phyloP scores from a whole-genome alignment of 169 alveolate species.

The Plasmodium relictum region DNA sequence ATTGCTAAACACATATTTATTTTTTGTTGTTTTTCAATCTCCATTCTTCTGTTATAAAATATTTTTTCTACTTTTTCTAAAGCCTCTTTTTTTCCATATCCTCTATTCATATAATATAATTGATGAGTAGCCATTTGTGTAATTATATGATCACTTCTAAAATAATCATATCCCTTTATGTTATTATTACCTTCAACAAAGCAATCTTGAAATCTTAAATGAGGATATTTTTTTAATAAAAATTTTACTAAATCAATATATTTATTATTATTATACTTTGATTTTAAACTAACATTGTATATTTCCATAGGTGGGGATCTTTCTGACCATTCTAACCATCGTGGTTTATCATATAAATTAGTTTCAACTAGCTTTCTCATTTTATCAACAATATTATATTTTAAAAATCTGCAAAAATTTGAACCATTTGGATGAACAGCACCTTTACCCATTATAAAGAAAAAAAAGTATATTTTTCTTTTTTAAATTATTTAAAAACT shows the following conservation, averaged over 20 bases:
- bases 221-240: conserved; percentile 88
- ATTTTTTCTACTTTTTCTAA: conserved; percentile 82
- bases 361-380: conserved; percentile 86
- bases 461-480: not conserved
- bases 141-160: conserved; percentile 70
- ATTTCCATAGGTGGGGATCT: conserved; percentile 88
- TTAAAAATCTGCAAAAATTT: conserved; percentile 83
- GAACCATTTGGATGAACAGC: conserved; percentile 82
- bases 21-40: conserved; percentile 81
- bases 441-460: conserved; percentile 74
- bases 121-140: conserved; percentile 78
- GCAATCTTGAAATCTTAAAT: conserved; percentile 88
- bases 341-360: conserved; percentile 84
- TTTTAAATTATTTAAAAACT: too few species aligned
- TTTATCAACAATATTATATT: conserved; percentile 87
- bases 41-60: conserved; percentile 85
- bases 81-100: conserved; percentile 83
- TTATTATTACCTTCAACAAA: conserved; percentile 88
- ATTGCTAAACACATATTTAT: conserved; percentile 84
- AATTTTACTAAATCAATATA: conserved; percentile 81
- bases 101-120: conserved; percentile 80
- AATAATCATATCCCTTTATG: conserved; percentile 82
- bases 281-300: conserved; percentile 80
- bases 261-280: conserved; percentile 80
- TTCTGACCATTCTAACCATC: conserved; percentile 89